Percentiles rank a stretch among this genome's conserved stretches.
phyloP scores from a whole-genome alignment of 805 yeast genomes.

The Candida silvicultrix region DNA sequence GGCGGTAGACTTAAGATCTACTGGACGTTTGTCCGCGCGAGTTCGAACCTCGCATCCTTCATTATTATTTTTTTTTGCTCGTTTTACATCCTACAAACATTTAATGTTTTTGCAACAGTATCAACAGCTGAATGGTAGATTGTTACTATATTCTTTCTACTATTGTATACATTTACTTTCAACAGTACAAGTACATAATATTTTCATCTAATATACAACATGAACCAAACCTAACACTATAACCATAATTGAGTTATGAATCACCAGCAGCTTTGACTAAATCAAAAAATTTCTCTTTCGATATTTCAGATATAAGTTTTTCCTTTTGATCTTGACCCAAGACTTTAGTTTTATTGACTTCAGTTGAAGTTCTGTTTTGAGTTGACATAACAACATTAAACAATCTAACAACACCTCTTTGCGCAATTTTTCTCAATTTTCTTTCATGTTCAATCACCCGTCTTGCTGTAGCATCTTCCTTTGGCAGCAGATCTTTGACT shows the following conservation, averaged over 20 bases:
- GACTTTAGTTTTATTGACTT: conserved; percentile 39
- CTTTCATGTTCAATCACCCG: conserved; percentile 60
- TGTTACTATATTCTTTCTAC: no score
- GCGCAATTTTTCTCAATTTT: conserved; percentile 71
- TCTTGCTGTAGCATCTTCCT: conserved; percentile 51
- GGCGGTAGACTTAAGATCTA: conserved; percentile 10
- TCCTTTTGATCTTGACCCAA: conserved; percentile 41
- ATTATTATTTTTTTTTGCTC: conserved; percentile 3
- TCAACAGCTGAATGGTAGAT: no score
- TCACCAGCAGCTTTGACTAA: conserved; percentile 76
- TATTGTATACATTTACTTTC: no score
- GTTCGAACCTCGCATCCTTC: conserved; percentile 13
- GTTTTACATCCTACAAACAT: not conserved
- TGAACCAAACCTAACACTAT: not conserved
- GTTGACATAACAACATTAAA: conserved; percentile 81
- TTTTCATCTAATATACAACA: not conserved
- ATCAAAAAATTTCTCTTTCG: conserved; percentile 86
- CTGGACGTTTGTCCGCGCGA: conserved; percentile 9
- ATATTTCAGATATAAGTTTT: conserved; percentile 65
- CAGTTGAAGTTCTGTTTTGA: conserved; percentile 55
- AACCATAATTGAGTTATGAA: not conserved
- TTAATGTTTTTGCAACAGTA: no score
- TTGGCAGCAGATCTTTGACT: conserved; percentile 60
- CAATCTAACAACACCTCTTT: conserved; percentile 78
- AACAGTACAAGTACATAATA: no score